phyloP scores from a whole-genome alignment of 177 flowering plant species.

The Tripterygium wilfordii region DNA sequence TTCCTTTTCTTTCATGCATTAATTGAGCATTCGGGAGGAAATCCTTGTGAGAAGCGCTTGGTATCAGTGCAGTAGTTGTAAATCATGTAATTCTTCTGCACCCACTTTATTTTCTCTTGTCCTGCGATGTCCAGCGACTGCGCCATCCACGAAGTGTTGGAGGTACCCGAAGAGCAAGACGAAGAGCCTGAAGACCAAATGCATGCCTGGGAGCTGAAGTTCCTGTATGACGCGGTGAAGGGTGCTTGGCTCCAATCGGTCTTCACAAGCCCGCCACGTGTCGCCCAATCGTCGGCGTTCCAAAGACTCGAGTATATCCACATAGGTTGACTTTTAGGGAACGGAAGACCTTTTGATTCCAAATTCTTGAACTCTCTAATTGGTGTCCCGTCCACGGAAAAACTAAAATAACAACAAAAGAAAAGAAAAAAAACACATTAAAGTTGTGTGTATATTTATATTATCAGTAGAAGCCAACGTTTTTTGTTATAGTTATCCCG shows the following conservation, averaged over 20 bases:
- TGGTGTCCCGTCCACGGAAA: slow-evolving; percentile 36
- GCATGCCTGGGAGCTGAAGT: slow-evolving; percentile 22
- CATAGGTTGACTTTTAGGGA: slow-evolving; percentile 36
- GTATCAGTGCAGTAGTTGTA: slow-evolving; percentile 4
- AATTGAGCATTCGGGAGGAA: neutral
- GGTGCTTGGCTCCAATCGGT: slow-evolving; percentile 40
- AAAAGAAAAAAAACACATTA: no score
- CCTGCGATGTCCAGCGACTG: slow-evolving; percentile 1
- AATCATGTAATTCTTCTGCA: slow-evolving; percentile 5
- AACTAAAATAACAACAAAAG: no score
- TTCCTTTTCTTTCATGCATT: neutral
- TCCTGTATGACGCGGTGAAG: slow-evolving; percentile 28
- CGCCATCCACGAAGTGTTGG: neutral
- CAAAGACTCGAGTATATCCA: slow-evolving; percentile 38
- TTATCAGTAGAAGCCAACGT: no score
- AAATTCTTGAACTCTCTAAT: slow-evolving; percentile 44
- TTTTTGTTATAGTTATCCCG: no score
- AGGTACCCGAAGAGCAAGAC: slow-evolving; percentile 1
- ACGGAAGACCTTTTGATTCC: slow-evolving; percentile 28
- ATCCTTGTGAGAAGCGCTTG: neutral
- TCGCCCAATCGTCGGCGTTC: slow-evolving; percentile 47
- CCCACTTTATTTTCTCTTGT: slow-evolving; percentile 1
- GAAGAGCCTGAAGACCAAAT: neutral
- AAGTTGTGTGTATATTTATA: no score
- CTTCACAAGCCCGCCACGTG: slow-evolving; percentile 40